Conservation (phyloP, 805 yeast genomes). For the Sugiyamaella qingdaonensis region DNA sequence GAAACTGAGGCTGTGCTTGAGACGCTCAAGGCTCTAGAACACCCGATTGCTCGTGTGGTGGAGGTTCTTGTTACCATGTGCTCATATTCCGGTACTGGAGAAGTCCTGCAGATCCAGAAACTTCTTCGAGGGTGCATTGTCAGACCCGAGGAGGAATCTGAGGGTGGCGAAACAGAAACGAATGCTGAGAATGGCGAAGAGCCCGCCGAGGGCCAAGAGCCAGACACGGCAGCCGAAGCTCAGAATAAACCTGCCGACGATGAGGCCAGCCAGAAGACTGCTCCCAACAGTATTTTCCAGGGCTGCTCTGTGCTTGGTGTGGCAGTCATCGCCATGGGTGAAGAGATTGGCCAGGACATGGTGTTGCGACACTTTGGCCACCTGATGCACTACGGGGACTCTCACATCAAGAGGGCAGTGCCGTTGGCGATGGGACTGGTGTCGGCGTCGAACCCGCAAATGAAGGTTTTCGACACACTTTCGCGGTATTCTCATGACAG, state of each 20-base stretch:
- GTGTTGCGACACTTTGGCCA: slow-evolving; percentile 94
- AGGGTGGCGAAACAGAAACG: slow-evolving; percentile 29
- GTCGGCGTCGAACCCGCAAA: slow-evolving; percentile 89
- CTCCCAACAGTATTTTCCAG: slow-evolving; percentile 53
- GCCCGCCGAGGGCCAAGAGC: slow-evolving; percentile 19
- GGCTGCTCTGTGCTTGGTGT: slow-evolving; percentile 93
- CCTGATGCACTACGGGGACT: slow-evolving; percentile 95
- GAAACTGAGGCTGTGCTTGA: slow-evolving; percentile 88
- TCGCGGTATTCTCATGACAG: slow-evolving; percentile 96
- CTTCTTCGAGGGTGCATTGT: slow-evolving; percentile 79
- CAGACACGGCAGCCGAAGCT: slow-evolving; percentile 6
- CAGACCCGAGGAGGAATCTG: slow-evolving; percentile 58
- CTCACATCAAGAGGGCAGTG: slow-evolving; percentile 85
- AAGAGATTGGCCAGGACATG: slow-evolving; percentile 97
- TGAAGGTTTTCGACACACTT: slow-evolving; percentile 93
- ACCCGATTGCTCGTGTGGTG: slow-evolving; percentile 84
- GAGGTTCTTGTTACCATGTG: slow-evolving; percentile 87
- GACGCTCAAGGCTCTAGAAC: slow-evolving; percentile 91
- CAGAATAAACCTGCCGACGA: not conserved
- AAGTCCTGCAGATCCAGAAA: slow-evolving; percentile 89
- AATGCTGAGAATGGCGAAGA: slow-evolving; percentile 22
- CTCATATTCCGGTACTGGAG: slow-evolving; percentile 97
- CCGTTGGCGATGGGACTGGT: slow-evolving; percentile 98
- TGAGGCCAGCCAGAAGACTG: slow-evolving; percentile 31
- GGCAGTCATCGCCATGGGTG: slow-evolving; percentile 95